Base-by-base conservation (phyloP, 176 grass and related monocot species). In the Triticum timopheevii region DNA sequence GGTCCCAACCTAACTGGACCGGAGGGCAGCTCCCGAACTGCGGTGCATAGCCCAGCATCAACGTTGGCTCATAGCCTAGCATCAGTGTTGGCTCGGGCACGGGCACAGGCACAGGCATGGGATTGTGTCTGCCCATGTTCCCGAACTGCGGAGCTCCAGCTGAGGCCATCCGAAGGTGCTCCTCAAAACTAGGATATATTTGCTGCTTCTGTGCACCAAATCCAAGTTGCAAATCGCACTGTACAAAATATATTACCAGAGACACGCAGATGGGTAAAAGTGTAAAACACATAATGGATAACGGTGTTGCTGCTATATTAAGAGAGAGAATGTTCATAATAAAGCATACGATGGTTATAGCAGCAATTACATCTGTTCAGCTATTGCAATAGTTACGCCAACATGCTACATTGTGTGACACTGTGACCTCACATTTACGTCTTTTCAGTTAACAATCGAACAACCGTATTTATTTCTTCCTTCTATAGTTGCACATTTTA, bases 1-100 rank as follows among this genome's bases (percentile, higher is more conserved):
- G 34, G 17, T 78, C 94, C 94, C 97, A 99, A 31, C 89, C 94
- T 86, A 96, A 61, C 65, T 96, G 92, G 84, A 92, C 86, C 11
- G 86, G 80, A n/a, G 92, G 87, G 69, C 89, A 91, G 69, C 76
- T 86, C 16, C 87, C 84, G 3, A 94, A 73, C 70, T 86, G 88
- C 70, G 92, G 74, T 1, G 79, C 67, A 85, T 96, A 96, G 65
- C 90, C 92, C 59, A 94, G 80, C 88, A 89, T 91, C 82, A 91
- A 71, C 5, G 94, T 85, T 70, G 92, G 88, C 56, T 94, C 86
- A 80, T 96, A 96, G 67, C 90, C 92, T 77, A 94, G 78, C 88
- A 89, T 91, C 82, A 91, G 73, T 10, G 94, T 85, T 61, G 92
- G 88, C 56, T 94, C 86, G 0, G 73, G 73, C 73, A 62, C 61